phyloP scores from a whole-genome alignment of 768 basidiomycete genomes.

The Hericium coralloides region DNA sequence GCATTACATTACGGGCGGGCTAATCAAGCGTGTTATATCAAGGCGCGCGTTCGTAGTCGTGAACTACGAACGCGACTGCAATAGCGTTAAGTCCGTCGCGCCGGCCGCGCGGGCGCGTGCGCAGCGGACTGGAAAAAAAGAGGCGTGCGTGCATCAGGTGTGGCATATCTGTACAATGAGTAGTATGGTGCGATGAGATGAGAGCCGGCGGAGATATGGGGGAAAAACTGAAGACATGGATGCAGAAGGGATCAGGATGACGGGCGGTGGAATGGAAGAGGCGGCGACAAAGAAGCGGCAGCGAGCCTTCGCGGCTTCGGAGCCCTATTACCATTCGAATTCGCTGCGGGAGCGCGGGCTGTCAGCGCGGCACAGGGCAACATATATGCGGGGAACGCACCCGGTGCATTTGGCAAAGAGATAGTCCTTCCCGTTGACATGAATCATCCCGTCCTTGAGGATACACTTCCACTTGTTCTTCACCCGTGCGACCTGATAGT shows the following conservation, averaged over 20 bases:
- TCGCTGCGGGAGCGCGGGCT: slow-evolving; percentile 15
- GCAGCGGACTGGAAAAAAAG: no score
- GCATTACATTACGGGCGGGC: no score
- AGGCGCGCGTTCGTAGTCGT: no score
- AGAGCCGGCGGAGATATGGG: background rate
- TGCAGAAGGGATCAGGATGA: background rate
- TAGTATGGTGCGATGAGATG: background rate
- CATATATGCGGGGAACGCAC: slow-evolving; percentile 31
- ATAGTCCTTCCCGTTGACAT: slow-evolving; percentile 95
- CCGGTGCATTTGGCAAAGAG: slow-evolving; percentile 95
- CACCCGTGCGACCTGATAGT: slow-evolving; percentile 82
- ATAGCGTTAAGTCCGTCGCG: no score
- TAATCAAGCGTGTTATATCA: no score
- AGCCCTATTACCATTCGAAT: slow-evolving; percentile 25
- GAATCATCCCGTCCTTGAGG: slow-evolving; percentile 96
- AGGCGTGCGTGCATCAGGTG: no score
- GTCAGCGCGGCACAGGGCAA: background rate
- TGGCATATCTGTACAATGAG: background rate
- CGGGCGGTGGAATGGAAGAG: background rate
- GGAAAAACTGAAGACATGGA: background rate
- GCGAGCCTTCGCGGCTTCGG: background rate
- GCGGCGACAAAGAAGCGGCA: no score
- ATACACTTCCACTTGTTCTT: slow-evolving; percentile 99
- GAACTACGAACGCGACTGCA: no score
- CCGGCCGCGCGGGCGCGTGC: no score